Conservation (phyloP, 2,329 filamentous ascomycete species). For the Chrysoporthe puriensis region DNA sequence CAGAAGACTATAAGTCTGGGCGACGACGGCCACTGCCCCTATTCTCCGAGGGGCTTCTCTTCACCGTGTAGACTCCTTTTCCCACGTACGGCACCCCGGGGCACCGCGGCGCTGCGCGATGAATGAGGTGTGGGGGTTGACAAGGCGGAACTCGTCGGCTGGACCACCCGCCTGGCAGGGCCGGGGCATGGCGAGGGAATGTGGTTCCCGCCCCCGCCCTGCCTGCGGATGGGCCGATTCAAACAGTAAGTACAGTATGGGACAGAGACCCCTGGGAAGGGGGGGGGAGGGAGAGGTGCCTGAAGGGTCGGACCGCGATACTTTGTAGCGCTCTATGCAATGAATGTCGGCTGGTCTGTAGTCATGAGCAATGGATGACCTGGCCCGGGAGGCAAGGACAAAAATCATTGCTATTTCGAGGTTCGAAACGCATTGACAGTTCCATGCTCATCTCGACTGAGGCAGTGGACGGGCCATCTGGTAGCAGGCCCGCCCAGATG, state of each 20-base stretch:
- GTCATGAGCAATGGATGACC: not conserved
- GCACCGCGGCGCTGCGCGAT: slow-evolving; percentile 2
- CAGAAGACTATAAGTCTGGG: not conserved
- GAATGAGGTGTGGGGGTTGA: slow-evolving; percentile 15
- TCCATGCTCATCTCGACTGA: slow-evolving; percentile 22
- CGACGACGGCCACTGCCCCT: slow-evolving; percentile 1
- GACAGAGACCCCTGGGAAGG: not conserved
- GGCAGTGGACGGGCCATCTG: slow-evolving; percentile 20
- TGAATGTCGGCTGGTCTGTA: not conserved
- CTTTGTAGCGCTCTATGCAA: not conserved
- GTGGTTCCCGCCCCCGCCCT: slow-evolving; percentile 5
- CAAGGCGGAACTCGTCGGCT: slow-evolving; percentile 13
- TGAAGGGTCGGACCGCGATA: too few relatives aligned
- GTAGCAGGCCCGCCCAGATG: slow-evolving; percentile 3
- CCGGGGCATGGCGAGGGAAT: not conserved
- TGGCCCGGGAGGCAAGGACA: not conserved
- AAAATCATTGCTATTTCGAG: slow-evolving; percentile 19
- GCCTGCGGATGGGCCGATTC: not conserved
- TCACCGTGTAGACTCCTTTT: slow-evolving; percentile 11
- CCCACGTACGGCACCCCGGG: not conserved
- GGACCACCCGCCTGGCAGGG: slow-evolving; percentile 11
- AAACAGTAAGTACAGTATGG: not conserved
- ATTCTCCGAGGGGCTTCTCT: not conserved
- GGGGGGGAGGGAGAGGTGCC: not conserved
- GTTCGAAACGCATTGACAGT: slow-evolving; percentile 18